Evolutionary conservation across 164 flowering plant species (phyloP).

Genomic region (Chimonanthus praecox): DNA sequence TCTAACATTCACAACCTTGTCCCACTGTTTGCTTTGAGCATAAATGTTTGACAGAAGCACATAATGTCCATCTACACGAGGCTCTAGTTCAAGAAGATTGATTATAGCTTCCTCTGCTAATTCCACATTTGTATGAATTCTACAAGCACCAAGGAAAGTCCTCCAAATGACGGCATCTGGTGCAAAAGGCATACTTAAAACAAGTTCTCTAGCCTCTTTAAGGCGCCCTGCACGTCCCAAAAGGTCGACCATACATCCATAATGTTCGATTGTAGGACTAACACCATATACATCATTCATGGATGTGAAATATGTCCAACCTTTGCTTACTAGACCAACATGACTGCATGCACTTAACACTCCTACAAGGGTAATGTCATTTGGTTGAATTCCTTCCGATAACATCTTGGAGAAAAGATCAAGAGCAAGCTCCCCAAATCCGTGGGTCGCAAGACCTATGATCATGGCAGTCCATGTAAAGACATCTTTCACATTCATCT

Average conservation of each 20-base stretch:
- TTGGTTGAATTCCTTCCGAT: constrained; percentile 22
- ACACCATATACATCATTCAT: constrained; percentile 24
- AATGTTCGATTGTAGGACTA: constrained; percentile 29
- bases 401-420: constrained; percentile 27
- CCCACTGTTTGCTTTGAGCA: constrained; percentile 29
- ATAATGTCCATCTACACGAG: constrained; percentile 32
- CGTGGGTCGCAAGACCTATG: constrained; percentile 34
- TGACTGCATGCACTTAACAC: constrained; percentile 30
- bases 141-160: constrained; percentile 32
- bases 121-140: constrained; percentile 22
- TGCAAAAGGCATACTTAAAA: constrained; percentile 25
- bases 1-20: constrained; percentile 23
- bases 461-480: constrained; percentile 30
- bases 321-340: constrained; percentile 26
- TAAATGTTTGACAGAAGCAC: constrained; percentile 31
- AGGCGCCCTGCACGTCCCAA: constrained; percentile 28
- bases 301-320: constrained; percentile 19
- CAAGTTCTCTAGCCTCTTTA: constrained; percentile 26
- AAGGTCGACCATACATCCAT: constrained; percentile 37
- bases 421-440: constrained; percentile 25
- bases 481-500: constrained; percentile 24
- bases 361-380: constrained; percentile 29
- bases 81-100: constrained; percentile 29
- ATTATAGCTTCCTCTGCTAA: constrained; percentile 25
- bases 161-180: constrained; percentile 37